phyloP scores from a whole-genome alignment of 1,139 yeast genomes.

The Kazachstania sp. region DNA sequence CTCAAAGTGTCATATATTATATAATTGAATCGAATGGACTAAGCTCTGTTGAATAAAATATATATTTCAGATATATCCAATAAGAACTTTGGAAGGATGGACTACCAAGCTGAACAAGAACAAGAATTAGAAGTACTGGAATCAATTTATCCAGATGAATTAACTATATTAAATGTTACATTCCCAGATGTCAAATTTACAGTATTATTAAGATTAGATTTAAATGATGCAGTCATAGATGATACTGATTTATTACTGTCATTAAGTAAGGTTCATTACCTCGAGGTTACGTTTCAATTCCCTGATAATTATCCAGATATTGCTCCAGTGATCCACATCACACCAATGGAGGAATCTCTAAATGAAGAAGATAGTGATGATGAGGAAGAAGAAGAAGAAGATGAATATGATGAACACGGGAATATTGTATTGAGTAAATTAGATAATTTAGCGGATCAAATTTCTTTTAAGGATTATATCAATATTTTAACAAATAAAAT shows the following conservation, averaged over 20 bases:
- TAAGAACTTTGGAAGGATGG: slow-evolving; percentile 41
- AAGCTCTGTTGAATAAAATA: background rate
- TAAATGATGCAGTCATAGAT: slow-evolving; percentile 7
- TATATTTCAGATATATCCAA: too few species aligned
- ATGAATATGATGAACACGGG: slow-evolving; percentile 40
- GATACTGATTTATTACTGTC: slow-evolving; percentile 43
- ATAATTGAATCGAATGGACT: too few species aligned
- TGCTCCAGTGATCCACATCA: slow-evolving; percentile 17
- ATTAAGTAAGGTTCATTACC: slow-evolving; percentile 23
- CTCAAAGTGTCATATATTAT: too few species aligned
- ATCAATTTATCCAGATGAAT: slow-evolving; percentile 89
- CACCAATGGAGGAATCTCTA: slow-evolving; percentile 15
- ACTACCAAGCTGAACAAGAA: slow-evolving; percentile 60
- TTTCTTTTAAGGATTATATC: slow-evolving; percentile 46
- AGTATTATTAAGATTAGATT: slow-evolving; percentile 30
- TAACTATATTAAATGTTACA: slow-evolving; percentile 31
- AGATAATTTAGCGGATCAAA: slow-evolving; percentile 48
- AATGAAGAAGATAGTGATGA: slow-evolving; percentile 27
- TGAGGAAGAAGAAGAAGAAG: slow-evolving; percentile 34
- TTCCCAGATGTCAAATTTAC: slow-evolving; percentile 30
- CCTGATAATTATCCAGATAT: slow-evolving; percentile 31
- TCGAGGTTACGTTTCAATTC: slow-evolving; percentile 19
- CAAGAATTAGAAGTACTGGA: slow-evolving; percentile 80
- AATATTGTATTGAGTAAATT: slow-evolving; percentile 34
- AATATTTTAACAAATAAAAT: slow-evolving; percentile 36